These are phyloP conservation scores for Plasmodium reichenowi DNA, from an alignment of 169 alveolate species.

Conservation along the genomic window DNA sequence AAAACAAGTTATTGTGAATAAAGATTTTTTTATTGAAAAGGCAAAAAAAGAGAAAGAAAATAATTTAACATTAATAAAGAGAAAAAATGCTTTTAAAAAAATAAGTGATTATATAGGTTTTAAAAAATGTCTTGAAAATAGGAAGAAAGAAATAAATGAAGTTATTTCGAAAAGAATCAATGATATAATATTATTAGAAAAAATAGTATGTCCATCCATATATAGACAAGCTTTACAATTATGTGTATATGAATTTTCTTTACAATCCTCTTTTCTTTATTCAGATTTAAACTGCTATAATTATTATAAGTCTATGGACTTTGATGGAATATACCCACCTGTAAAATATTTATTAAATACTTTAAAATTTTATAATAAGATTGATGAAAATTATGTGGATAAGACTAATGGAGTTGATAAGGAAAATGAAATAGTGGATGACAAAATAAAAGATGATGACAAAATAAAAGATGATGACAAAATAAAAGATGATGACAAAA, in stretches of 20 bases:
- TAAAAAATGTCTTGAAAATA: constrained; percentile 39
- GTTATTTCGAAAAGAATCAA: constrained; percentile 35
- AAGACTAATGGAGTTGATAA: not conserved
- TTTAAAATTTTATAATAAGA: constrained; percentile 36
- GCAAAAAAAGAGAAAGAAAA: constrained; percentile 59
- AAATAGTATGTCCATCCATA: constrained; percentile 33
- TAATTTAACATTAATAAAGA: constrained; percentile 11
- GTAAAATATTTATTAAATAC: constrained; percentile 23
- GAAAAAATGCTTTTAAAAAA: constrained; percentile 44
- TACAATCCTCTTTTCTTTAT: constrained; percentile 37
- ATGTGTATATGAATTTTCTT: constrained; percentile 50
- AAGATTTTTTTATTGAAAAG: constrained; percentile 61
- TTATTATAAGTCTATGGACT: constrained; percentile 39
- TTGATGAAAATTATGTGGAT: not conserved
- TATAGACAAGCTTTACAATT: constrained; percentile 46
- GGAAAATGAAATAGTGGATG: not conserved
- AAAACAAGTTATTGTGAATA: constrained; percentile 52
- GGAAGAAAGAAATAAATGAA: constrained; percentile 30
- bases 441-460: too few species aligned
- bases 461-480: too few species aligned
- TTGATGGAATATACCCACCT: constrained; percentile 32
- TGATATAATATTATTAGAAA: constrained; percentile 31
- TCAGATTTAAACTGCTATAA: constrained; percentile 30
- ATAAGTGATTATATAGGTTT: constrained; percentile 26
- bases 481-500: too few species aligned